These are phyloP conservation scores for Hypholoma fasciculare DNA, from an alignment of 768 basidiomycete genomes.

Conservation along the genomic window DNA sequence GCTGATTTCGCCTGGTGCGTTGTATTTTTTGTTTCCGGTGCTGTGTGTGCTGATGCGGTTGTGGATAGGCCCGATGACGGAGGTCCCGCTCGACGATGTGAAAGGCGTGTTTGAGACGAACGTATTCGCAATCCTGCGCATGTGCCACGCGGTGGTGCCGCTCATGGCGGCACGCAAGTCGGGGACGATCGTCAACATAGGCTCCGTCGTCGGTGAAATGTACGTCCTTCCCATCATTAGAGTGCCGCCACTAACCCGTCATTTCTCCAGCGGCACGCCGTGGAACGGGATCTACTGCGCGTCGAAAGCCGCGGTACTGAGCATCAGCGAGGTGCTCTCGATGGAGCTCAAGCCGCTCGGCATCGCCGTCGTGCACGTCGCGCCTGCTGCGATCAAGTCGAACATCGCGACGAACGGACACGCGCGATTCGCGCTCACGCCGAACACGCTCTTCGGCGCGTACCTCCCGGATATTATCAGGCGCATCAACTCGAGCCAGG, in stretches of 20 bases:
- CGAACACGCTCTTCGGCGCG: constrained; percentile 52
- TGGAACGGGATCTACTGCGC: constrained; percentile 59
- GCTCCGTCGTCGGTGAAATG: constrained; percentile 66
- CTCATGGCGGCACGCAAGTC: constrained; percentile 65
- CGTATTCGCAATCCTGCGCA: constrained; percentile 56
- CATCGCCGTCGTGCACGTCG: constrained; percentile 67
- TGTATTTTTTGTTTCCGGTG: neutral
- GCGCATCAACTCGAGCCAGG: constrained; percentile 60
- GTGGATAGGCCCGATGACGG: constrained; percentile 44
- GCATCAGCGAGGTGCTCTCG: constrained; percentile 61
- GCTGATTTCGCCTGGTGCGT: constrained; percentile 37
- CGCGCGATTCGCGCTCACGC: constrained; percentile 41
- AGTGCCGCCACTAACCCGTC: neutral
- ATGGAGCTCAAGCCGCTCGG: constrained; percentile 78
- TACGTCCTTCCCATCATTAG: constrained; percentile 29
- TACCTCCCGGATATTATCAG: constrained; percentile 54
- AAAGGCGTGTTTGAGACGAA: constrained; percentile 65
- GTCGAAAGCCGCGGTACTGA: constrained; percentile 39
- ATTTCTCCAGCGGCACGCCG: constrained; percentile 45
- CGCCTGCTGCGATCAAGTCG: constrained; percentile 64
- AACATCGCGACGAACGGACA: constrained; percentile 61
- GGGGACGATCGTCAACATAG: constrained; percentile 75
- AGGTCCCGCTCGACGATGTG: constrained; percentile 56
- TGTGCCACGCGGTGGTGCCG: constrained; percentile 64
- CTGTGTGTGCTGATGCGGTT: neutral